Base-by-base conservation (phyloP, 192 early-diverging fungal species). In the Rhizophagus clarus region DNA sequence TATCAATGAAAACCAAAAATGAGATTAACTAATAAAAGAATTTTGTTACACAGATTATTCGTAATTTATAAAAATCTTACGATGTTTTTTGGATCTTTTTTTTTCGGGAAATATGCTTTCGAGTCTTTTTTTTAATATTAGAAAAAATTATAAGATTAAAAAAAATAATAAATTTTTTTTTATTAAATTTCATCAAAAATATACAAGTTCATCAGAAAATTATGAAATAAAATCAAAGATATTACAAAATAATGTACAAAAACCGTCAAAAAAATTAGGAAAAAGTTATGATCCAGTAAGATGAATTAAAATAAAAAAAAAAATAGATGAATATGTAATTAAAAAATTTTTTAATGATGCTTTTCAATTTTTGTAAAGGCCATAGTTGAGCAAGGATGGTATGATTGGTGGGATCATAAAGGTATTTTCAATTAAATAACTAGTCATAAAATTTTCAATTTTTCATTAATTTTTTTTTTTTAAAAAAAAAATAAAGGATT, bases 371-470 rank as follows among this genome's bases (percentile, higher is more conserved):
- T 61, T n/a, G 17, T 82, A 2, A 34, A 87, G 86, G 76, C 76
- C 17, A 34, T 85, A 3, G 95, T 99, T 10, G 97, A 99, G 79
- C 83, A 92, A 71, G 95, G 94, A 15, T 98, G 96, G 97, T 99
- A 99, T 76, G 90, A 91, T 32, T 99, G 96, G 95, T 99, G 97
- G 97, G 95, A 97, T 77, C 88, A 91, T 64, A 88, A 89, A 77
- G 95, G 95, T 83, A 83, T 34, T 17, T 24, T 66, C 15, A 37
- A 75, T n/a, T 10, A 45, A 45, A 45, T 11, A 45, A 45, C 11
- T 45, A 45, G 2, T 51, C 15, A 34, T 10, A 63, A 40, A 49
- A 31, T 29, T 14, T 20, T 51, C 12, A 42, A 32, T 15, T 61
- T 24, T 32, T 14, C 3, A 63, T 7, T 6, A 5, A 51, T 51